Conservation (phyloP, 2,329 filamentous ascomycete species). For the Pleomassaria siparia region DNA sequence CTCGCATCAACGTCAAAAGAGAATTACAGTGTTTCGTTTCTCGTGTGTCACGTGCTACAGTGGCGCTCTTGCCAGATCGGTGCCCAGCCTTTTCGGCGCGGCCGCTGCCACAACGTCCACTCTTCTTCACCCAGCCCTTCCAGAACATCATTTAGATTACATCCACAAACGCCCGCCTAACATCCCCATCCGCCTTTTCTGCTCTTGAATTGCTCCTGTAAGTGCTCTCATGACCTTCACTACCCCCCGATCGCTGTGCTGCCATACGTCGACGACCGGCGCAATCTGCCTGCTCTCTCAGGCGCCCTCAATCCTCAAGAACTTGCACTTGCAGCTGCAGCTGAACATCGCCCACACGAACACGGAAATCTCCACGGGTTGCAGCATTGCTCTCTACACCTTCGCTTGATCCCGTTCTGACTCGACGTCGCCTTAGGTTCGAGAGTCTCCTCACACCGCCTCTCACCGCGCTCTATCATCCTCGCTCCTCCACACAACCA, state of each 20-base stretch:
- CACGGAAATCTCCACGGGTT: constrained; percentile 9
- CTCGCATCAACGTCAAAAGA: constrained; percentile 6
- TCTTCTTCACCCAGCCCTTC: constrained; percentile 42
- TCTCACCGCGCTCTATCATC: constrained; percentile 28
- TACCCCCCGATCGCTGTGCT: constrained; percentile 10
- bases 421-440: constrained; percentile 30
- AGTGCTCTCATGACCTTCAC: constrained; percentile 26
- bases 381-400: constrained; percentile 7
- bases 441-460: constrained; percentile 36
- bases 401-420: constrained; percentile 17
- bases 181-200: constrained; percentile 38
- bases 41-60: constrained; percentile 34
- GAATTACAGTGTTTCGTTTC: not conserved
- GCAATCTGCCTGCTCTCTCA: constrained; percentile 17
- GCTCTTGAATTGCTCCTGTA: constrained; percentile 41
- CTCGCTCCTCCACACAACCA: constrained; percentile 19
- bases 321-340: constrained; percentile 29
- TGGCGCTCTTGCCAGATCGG: constrained; percentile 26
- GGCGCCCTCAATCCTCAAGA: constrained; percentile 24
- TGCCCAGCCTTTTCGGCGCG: constrained; percentile 29
- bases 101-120: constrained; percentile 16
- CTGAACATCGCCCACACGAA: constrained; percentile 24
- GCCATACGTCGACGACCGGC: constrained; percentile 10
- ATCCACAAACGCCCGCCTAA: constrained; percentile 33
- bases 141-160: constrained; percentile 44